Base-by-base conservation (phyloP, 768 basidiomycete species). In the Leccinum subgranulosum region DNA sequence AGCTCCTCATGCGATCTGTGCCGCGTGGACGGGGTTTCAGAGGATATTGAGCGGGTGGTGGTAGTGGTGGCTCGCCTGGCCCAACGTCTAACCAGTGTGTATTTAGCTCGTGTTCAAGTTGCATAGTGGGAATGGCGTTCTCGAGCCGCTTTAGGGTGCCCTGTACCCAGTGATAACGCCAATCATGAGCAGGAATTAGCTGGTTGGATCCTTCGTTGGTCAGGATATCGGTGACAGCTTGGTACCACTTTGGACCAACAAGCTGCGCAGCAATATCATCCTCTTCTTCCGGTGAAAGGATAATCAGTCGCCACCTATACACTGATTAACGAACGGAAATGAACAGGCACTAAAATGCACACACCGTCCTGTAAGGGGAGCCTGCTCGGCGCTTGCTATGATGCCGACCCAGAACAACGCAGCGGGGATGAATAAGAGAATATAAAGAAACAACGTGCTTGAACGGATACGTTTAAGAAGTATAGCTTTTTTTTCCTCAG, bases 231-330 rank as follows among this genome's bases (percentile, higher is more conserved):
- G 82, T 80, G 19, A 98, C 88, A 36, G 92, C 87, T 59, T 80
- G 77, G 72, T 89, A 92, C 94, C 94, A 98, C 48, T 92, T 92
- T 21, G 83, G 74, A 15, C 92, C 94, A 19, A 85, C 84, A 10
- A 98, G 82, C 66, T 91, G 87, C 4, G 77, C 73, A n/a, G 92
- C 85, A 43, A 98, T 91, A 29, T 85, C 85, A 53, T 94, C 92
- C 68, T 98, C 94, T 73, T 97, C 94, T 63, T 93, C 90, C 2
- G 94, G 94, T 4, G 92, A 94, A 15, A 97, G 80, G 9, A 95
- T 77, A 59, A 97, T 95, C 63, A 94, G 72, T 53, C 94, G 82
- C 88, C 89, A 91, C 66, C 93, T 92, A 34, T 10, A 61, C 28
- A 28, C n/a, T 54, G 27, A 56, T 63, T 7, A 62, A 57, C 19